Evolutionary conservation across 345 rosid genomes (phyloP).

Genomic region (Hirschfeldia incana): DNA sequence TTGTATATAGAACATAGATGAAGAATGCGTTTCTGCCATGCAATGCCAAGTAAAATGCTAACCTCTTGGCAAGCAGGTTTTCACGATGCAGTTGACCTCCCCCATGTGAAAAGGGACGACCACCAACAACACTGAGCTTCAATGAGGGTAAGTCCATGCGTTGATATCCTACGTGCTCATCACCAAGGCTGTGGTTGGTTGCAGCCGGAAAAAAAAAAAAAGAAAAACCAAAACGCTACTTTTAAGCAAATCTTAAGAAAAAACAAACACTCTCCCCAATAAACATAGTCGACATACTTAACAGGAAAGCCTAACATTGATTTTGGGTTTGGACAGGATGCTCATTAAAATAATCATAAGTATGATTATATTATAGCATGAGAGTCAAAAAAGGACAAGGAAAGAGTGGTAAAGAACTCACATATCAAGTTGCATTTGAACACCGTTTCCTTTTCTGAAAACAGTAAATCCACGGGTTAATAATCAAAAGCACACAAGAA

Average conservation of each 20-base stretch:
- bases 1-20: background rate
- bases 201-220: constrained; percentile 9
- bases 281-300: background rate
- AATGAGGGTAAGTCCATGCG: constrained; percentile 65
- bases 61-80: constrained; percentile 64
- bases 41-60: constrained; percentile 8
- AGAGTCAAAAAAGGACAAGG: constrained; percentile 2
- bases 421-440: constrained; percentile 82
- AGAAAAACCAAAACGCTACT: background rate
- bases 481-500: background rate
- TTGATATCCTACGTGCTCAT: constrained; percentile 70
- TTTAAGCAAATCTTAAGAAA: background rate
- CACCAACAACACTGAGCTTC: constrained; percentile 84
- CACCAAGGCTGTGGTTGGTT: constrained; percentile 65
- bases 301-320: background rate
- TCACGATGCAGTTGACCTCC: constrained; percentile 59
- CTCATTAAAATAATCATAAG: background rate
- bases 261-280: background rate
- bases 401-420: constrained; percentile 41
- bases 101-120: constrained; percentile 89
- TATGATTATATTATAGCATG: background rate
- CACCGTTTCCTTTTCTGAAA: constrained; percentile 59
- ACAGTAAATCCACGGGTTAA: background rate
- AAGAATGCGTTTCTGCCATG: constrained; percentile 8
- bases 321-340: background rate